Base-by-base conservation (phyloP, 306 rosid genomes). In the Sicyos baderoa region DNA sequence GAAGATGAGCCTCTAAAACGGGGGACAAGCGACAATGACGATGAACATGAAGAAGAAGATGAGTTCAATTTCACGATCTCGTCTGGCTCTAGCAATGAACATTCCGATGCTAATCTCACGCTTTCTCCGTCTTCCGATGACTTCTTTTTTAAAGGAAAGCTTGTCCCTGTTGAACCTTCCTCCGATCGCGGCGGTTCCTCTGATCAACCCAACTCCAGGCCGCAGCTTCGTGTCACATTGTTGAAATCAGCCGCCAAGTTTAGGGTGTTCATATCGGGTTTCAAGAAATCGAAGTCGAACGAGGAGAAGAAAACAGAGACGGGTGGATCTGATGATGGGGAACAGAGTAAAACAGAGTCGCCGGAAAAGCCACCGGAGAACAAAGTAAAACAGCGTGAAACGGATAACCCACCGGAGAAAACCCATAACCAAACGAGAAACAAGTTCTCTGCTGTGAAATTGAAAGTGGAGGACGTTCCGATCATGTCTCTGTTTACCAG, bases 401-500 rank as follows among this genome's bases (percentile, higher is more conserved):
- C 12, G n/a, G 48, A 48, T 3, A 68, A n/a, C 6, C 56, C 23
- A 16, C 19, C 19, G 17, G 68, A 54, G 4, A 29, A 61, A n/a
- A 71, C 55, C 21, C 62, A 56, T 1, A 66, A 35, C 7, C 79
- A 66, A 52, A 64, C 63, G 52, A 77, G 74, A 57, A 82, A 77
- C 15, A 92, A 86, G 72, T 77, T 81, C 37, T 86, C 85, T 23
- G 84, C 96, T 0, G 89, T 93, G 56, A 94, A 94, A 53, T 79
- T 94, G 25, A 94, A 88, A 77, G 91, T 90, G 0, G 97, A 90
- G 68, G 96, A 90, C n/a, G 99, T 86, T 17, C 97, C 96, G 12
- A 88, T 93, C 23, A 76, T 86, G 71, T 90, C 99, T 54, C 74
- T 90, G 55, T 93, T 93, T 76, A 82, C 91, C 3, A 81, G 96